Evolutionary conservation across 2,329 filamentous ascomycete species (phyloP).

Genomic region (Exophiala oligosperma): DNA sequence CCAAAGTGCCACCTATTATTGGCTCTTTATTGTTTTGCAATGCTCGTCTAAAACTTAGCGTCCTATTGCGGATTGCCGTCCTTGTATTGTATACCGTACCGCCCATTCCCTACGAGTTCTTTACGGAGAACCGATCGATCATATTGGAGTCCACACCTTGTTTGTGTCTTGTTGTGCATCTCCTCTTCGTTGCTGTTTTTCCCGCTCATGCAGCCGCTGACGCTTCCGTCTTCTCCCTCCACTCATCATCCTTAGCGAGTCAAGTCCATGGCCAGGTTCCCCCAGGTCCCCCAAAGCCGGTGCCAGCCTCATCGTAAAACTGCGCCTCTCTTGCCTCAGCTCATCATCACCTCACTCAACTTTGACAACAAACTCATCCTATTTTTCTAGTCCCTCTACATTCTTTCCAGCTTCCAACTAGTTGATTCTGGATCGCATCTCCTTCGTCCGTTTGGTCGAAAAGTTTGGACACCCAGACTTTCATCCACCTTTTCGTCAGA

Average conservation of each 20-base stretch:
- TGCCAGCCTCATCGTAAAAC: constrained; percentile 16
- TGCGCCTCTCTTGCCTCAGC: constrained; percentile 9
- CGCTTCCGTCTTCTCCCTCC: constrained; percentile 6
- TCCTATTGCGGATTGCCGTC: too few relatives aligned
- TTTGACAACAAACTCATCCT: neutral
- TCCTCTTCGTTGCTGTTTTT: neutral
- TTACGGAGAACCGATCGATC: too few relatives aligned
- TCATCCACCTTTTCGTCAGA: constrained; percentile 6
- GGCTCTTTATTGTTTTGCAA: too few relatives aligned
- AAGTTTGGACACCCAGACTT: neutral
- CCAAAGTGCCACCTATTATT: too few relatives aligned
- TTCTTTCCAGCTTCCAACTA: neutral
- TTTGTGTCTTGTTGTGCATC: constrained; percentile 5
- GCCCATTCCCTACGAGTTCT: too few relatives aligned
- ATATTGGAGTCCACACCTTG: neutral
- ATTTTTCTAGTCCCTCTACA: neutral
- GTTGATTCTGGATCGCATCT: neutral
- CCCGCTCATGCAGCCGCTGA: constrained; percentile 17
- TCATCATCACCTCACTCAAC: constrained; percentile 5
- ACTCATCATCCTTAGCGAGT: neutral
- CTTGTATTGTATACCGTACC: too few relatives aligned
- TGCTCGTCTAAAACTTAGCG: too few relatives aligned
- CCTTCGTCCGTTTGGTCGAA: neutral
- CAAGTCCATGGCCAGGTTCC: constrained; percentile 1
- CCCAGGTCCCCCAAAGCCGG: neutral